phyloP scores from a whole-genome alignment of 257 asterid genomes.

The Solanum chiquidenum region DNA sequence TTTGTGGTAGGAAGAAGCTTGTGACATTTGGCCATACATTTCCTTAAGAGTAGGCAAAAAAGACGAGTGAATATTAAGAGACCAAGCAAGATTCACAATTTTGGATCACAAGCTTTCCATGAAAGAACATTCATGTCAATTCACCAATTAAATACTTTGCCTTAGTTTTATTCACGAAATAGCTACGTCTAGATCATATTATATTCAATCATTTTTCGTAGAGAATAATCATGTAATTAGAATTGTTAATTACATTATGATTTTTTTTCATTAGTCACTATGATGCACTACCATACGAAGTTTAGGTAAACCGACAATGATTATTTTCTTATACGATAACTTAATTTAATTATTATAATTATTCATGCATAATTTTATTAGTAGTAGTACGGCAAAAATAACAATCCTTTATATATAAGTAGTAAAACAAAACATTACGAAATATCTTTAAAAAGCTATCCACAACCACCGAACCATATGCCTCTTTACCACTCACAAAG shows the following conservation, averaged over 20 bases:
- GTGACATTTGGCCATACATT: constrained; percentile 7
- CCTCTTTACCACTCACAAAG: not conserved
- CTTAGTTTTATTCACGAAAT: not conserved
- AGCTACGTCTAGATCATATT: not conserved
- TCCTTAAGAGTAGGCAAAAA: constrained; percentile 11
- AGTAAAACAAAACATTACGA: not conserved
- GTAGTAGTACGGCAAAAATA: not conserved
- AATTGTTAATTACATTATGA: too few species aligned
- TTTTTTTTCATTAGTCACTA: not conserved
- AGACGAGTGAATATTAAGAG: not conserved
- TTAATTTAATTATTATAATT: not conserved
- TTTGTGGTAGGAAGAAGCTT: not conserved
- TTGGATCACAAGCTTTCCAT: constrained; percentile 18
- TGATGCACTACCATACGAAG: not conserved
- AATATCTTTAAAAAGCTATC: not conserved
- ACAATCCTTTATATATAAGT: not conserved
- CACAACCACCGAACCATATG: not conserved
- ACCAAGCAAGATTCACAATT: constrained; percentile 4
- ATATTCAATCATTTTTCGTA: not conserved
- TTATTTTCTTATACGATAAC: not conserved
- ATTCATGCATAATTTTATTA: not conserved
- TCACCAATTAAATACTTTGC: not conserved
- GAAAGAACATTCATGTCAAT: constrained; percentile 4
- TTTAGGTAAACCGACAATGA: not conserved
- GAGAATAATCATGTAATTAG: not conserved